phyloP scores from a whole-genome alignment of 352 stramenopile genomes.

The Phytophthora melonis region DNA sequence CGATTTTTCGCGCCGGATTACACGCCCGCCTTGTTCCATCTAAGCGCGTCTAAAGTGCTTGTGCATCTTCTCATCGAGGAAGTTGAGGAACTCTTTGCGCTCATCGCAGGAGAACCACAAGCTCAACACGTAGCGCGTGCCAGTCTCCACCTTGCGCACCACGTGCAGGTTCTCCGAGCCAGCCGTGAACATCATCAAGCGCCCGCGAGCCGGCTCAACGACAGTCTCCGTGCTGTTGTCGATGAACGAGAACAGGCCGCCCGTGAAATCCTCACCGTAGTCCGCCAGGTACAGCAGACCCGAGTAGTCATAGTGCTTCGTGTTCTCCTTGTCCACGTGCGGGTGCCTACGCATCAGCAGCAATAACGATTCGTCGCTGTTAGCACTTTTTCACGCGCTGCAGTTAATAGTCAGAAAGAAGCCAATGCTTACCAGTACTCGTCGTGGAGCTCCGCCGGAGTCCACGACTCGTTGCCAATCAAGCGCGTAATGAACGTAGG shows the following conservation, averaged over 20 bases:
- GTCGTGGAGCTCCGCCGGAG: conserved; percentile 85
- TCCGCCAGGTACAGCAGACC: conserved; percentile 90
- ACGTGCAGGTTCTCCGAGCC: conserved; percentile 90
- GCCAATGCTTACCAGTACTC: conserved; percentile 84
- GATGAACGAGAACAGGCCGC: conserved; percentile 91
- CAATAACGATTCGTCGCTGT: not conserved
- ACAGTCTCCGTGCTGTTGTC: conserved; percentile 78
- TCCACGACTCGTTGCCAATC: conserved; percentile 87
- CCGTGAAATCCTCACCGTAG: conserved; percentile 88
- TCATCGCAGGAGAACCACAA: conserved; percentile 96
- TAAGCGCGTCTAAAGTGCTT: conserved; percentile 73
- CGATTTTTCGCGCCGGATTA: conserved; percentile 19
- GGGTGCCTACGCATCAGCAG: conserved; percentile 60
- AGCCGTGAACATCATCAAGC: conserved; percentile 92
- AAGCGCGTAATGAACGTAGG: conserved; percentile 94
- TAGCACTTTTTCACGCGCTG: too few relatives aligned
- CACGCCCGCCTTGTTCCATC: not conserved
- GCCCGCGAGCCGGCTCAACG: conserved; percentile 75
- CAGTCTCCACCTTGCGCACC: conserved; percentile 78
- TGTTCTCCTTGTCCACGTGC: conserved; percentile 95
- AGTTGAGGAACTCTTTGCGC: conserved; percentile 88
- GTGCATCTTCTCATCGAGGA: conserved; percentile 90
- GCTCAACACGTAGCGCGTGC: conserved; percentile 89
- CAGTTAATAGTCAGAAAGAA: not conserved
- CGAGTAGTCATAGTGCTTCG: conserved; percentile 94